Conservation (phyloP, 1,139 yeast genomes). For the Protomyces pachydermus region DNA sequence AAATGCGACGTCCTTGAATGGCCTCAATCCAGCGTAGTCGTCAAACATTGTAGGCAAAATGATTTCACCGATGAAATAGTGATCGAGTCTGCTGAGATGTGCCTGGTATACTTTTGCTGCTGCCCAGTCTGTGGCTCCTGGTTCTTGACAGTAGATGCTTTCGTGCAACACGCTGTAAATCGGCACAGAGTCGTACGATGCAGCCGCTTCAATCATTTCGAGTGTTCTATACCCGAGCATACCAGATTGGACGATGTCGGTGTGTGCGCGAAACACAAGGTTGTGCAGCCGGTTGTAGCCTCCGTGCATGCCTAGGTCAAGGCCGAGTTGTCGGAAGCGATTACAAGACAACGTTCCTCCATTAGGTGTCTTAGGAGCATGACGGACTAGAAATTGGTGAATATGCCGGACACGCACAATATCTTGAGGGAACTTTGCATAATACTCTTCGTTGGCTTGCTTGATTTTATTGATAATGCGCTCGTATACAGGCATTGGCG, state of each 20-base stretch:
- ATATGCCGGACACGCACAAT: conserved; percentile 42
- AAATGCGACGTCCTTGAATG: conserved; percentile 45
- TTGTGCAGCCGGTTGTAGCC: conserved; percentile 50
- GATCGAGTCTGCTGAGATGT: not conserved
- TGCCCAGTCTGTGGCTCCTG: conserved; percentile 45
- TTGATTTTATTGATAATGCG: conserved; percentile 45
- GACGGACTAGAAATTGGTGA: conserved; percentile 40
- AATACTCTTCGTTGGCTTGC: conserved; percentile 50
- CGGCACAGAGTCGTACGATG: conserved; percentile 52
- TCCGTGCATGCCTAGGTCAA: conserved; percentile 49
- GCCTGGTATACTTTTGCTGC: conserved; percentile 45
- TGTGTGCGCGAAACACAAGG: conserved; percentile 43
- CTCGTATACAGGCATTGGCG: conserved; percentile 48
- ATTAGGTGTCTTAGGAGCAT: conserved; percentile 34
- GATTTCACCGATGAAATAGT: conserved; percentile 54
- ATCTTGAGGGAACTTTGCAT: conserved; percentile 50
- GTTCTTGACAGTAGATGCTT: conserved; percentile 50
- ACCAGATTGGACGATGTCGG: conserved; percentile 43
- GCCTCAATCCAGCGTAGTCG: conserved; percentile 47
- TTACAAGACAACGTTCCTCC: conserved; percentile 50
- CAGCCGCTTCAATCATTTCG: conserved; percentile 38
- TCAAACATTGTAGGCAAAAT: conserved; percentile 50
- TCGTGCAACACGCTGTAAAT: conserved; percentile 55
- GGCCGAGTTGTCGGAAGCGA: conserved; percentile 52
- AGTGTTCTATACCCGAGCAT: conserved; percentile 44